Percentiles rank a stretch among this genome's conserved stretches.
Evolutionary conservation across 2,329 filamentous ascomycete genomes (phyloP).

Genomic region (Colletotrichum graminicola): DNA sequence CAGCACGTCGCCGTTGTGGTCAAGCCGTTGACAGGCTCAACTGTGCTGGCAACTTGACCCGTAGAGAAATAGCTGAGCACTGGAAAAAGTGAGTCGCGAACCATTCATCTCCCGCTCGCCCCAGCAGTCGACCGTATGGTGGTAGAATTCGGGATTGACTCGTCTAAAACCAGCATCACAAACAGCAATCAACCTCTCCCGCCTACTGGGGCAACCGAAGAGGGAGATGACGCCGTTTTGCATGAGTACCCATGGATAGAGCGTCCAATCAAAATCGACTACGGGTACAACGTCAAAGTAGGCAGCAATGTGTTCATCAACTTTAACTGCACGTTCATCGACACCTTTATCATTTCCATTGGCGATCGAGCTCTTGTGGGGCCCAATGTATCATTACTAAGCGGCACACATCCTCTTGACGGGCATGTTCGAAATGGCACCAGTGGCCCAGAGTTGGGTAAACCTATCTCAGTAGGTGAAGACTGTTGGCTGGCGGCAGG

Average conservation of each 20-base stretch:
- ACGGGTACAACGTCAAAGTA: slow-evolving; percentile 76
- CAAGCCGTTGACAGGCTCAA: not conserved
- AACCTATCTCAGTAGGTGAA: slow-evolving; percentile 79
- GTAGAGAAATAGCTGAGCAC: not conserved
- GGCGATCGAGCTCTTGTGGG: slow-evolving; percentile 83
- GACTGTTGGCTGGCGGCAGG: slow-evolving; percentile 86
- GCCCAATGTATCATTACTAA: slow-evolving; percentile 81
- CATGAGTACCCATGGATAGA: slow-evolving; percentile 76
- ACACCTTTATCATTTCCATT: slow-evolving; percentile 80
- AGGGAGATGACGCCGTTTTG: slow-evolving; percentile 75
- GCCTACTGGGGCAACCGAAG: slow-evolving; percentile 64
- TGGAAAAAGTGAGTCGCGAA: not conserved
- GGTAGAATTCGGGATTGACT: not conserved
- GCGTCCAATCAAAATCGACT: slow-evolving; percentile 78
- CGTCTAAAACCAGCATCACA: slow-evolving; percentile 63
- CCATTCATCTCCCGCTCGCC: not conserved
- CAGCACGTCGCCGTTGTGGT: not conserved
- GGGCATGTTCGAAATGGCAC: slow-evolving; percentile 79
- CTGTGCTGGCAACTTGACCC: not conserved
- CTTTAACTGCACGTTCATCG: slow-evolving; percentile 79
- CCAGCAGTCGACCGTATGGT: not conserved
- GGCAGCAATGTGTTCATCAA: slow-evolving; percentile 77
- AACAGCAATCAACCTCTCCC: slow-evolving; percentile 74
- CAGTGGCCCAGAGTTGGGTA: slow-evolving; percentile 79
- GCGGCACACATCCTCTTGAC: slow-evolving; percentile 82